Percentiles rank a stretch among this genome's conserved stretches.
phyloP scores from a whole-genome alignment of 768 basidiomycete genomes.

The Termitomyces bulborhizus region DNA sequence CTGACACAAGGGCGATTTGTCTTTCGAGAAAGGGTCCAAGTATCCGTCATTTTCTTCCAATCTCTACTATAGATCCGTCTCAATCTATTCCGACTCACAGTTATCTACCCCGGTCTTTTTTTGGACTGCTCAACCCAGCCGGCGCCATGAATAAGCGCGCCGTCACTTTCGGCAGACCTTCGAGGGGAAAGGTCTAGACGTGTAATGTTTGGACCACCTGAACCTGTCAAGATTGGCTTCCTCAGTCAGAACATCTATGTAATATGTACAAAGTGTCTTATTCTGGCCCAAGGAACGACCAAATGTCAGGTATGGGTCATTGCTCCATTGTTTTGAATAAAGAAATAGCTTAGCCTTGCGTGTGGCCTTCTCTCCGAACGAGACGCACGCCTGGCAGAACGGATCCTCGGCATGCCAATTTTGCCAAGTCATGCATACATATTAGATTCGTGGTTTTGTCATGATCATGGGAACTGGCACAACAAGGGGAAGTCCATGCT shows the following conservation, averaged over 20 bases:
- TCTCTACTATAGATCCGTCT: neutral
- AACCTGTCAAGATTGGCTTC: neutral
- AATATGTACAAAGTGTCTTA: neutral
- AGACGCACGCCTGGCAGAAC: neutral
- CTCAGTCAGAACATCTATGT: neutral
- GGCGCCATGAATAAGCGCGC: neutral
- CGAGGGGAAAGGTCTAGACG: neutral
- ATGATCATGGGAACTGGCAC: neutral
- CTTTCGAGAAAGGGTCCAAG: no score
- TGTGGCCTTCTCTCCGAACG: constrained; percentile 1
- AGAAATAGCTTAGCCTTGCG: neutral
- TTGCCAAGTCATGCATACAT: neutral
- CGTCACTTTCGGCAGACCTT: constrained; percentile 2
- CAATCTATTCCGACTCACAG: neutral
- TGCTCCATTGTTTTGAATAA: no score
- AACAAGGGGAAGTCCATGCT: neutral
- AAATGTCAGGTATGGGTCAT: neutral
- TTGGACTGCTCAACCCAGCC: no score
- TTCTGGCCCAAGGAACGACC: constrained; percentile 1
- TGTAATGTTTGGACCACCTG: neutral
- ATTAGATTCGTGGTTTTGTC: neutral
- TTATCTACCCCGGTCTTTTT: no score
- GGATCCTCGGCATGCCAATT: constrained; percentile 9
- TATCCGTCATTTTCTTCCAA: neutral
- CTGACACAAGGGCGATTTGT: neutral